These are phyloP conservation scores for Brachypodium distachyon DNA, from an alignment of 202 grass and related monocot genomes.

Conservation along the genomic window DNA sequence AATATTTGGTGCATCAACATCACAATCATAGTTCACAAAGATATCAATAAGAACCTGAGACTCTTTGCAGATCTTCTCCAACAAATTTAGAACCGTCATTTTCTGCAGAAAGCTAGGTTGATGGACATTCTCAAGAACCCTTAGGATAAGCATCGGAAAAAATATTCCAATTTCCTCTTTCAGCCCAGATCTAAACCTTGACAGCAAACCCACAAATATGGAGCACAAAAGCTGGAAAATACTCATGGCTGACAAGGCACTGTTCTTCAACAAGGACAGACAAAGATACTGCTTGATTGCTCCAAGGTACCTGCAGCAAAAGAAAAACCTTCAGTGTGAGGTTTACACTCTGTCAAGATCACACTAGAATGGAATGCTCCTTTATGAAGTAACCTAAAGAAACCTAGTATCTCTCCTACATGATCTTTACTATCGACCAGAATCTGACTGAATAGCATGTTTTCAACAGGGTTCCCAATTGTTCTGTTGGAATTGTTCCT, in stretches of 20 bases:
- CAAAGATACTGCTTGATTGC: constrained; percentile 98
- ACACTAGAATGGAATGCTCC: not conserved
- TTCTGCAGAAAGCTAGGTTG: constrained; percentile 98
- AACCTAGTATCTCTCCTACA: not conserved
- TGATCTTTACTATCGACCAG: not conserved
- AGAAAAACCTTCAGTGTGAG: constrained; percentile 6
- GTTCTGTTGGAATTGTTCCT: not conserved
- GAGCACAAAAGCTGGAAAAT: constrained; percentile 93
- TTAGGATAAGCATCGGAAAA: constrained; percentile 96
- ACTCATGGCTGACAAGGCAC: constrained; percentile 89
- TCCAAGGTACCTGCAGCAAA: constrained; percentile 73
- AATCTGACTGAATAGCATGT: not conserved
- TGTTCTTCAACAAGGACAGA: constrained; percentile 95
- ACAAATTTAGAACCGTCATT: constrained; percentile 85
- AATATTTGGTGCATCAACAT: constrained; percentile 95
- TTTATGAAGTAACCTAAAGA: constrained; percentile 5
- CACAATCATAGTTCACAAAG: constrained; percentile 99
- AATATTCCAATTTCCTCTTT: constrained; percentile 99
- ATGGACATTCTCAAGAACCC: constrained; percentile 89
- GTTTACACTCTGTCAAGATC: not conserved
- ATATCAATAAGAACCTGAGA: constrained; percentile 88
- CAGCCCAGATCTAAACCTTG: constrained; percentile 90
- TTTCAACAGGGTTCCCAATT: not conserved
- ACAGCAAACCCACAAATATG: constrained; percentile 84
- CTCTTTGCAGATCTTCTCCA: constrained; percentile 91